These are phyloP conservation scores for Amanita subjunquillea DNA, from an alignment of 768 basidiomycete genomes.

Conservation along the genomic window DNA sequence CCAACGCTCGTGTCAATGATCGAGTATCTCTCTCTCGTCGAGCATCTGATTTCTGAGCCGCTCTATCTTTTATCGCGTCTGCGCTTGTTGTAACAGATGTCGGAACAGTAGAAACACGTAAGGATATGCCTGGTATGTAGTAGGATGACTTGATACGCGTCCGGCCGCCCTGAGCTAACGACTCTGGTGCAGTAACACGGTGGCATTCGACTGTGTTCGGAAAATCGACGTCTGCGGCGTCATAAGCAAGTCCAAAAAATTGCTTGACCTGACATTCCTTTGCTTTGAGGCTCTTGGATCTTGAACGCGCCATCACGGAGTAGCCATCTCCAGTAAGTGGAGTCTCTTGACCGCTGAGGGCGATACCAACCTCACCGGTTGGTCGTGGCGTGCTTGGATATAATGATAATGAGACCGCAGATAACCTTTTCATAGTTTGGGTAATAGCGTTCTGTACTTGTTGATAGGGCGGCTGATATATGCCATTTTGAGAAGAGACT, in stretches of 20 bases:
- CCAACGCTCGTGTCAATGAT: slow-evolving; percentile 26
- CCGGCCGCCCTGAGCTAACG: slow-evolving; percentile 34
- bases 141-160: slow-evolving; percentile 64
- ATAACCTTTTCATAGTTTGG: slow-evolving; percentile 26
- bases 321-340: slow-evolving; percentile 32
- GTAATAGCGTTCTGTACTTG: slow-evolving; percentile 30
- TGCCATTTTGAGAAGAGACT: slow-evolving; percentile 9
- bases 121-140: slow-evolving; percentile 42
- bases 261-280: slow-evolving; percentile 18
- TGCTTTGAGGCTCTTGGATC: slow-evolving; percentile 18
- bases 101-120: slow-evolving; percentile 40
- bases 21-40: slow-evolving; percentile 31
- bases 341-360: slow-evolving; percentile 22
- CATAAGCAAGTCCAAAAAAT: slow-evolving; percentile 38
- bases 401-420: slow-evolving; percentile 34
- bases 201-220: slow-evolving; percentile 20
- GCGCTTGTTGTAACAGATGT: slow-evolving; percentile 24
- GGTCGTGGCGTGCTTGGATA: slow-evolving; percentile 33
- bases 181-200: slow-evolving; percentile 15
- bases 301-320: slow-evolving; percentile 25
- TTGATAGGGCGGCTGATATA: slow-evolving; percentile 22
- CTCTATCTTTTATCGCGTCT: slow-evolving; percentile 11
- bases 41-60: slow-evolving; percentile 30
- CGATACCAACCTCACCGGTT: slow-evolving; percentile 21
- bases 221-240: slow-evolving; percentile 39